Evolutionary conservation across 129 eudicot species (phyloP).

Genomic region (Centrapalus pauciflorus): DNA sequence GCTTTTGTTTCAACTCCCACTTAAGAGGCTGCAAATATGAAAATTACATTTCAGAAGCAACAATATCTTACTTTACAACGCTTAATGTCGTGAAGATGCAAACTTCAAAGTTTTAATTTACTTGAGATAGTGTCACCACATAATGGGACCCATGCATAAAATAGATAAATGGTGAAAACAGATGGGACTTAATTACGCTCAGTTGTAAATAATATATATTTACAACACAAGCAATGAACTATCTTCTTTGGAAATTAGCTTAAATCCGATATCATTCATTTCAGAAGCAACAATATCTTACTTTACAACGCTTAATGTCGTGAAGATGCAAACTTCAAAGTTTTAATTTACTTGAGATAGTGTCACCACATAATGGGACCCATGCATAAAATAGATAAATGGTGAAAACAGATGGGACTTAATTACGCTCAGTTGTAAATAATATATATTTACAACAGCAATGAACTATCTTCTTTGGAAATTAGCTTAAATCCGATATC

Average conservation of each 20-base stretch:
- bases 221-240: too few relatives aligned
- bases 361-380: background rate
- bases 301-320: background rate
- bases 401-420: too few relatives aligned
- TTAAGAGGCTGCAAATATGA: constrained; percentile 75
- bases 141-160: too few relatives aligned
- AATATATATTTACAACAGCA: too few relatives aligned
- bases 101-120: background rate
- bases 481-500: background rate
- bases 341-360: background rate
- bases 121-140: background rate
- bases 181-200: too few relatives aligned
- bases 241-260: background rate
- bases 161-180: too few relatives aligned
- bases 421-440: too few relatives aligned
- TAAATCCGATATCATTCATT: background rate
- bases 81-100: background rate
- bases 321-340: background rate
- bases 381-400: too few relatives aligned
- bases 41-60: constrained; percentile 11
- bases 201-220: too few relatives aligned
- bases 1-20: constrained; percentile 96
- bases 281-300: background rate
- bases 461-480: background rate
- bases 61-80: background rate